Base-by-base conservation (phyloP, 1,284 basidiomycete genomes). In the Leccinum subrobustum region DNA sequence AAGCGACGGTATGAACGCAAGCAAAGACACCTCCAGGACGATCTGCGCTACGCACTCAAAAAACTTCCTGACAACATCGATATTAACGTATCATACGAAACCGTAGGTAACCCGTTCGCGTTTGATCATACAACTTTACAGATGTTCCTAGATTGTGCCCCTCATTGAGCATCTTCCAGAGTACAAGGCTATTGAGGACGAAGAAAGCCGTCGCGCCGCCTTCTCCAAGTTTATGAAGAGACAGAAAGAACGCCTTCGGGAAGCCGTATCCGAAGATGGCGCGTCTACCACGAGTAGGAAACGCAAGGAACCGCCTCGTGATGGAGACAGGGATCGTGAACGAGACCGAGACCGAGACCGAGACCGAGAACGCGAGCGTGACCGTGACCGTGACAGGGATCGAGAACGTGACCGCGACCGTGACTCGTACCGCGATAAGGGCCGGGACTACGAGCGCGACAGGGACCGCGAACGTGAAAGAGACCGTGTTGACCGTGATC, bases 11-110 rank as follows among this genome's bases (percentile, higher is more conserved):
- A 88, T 0, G 97, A 99, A 75, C 83, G 95, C 52, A 88, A 85
- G 68, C 85, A 90, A 63, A 84, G 96, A 23, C 92, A 97, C 73
- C 77, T 92, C 60, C 93, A 97, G 69, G 96, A 99, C 72, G 97
- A 99, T 70, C 80, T 99, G 37, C 90, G 97, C 3, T 98, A 98
- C 74, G 97, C 95, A 0, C 81, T 98, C 64, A 95, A 93, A 77
- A 96, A 96, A 70, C 79, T 96, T 4, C 76, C 91, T 1, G 89
- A 95, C 37, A 83, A 91, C 1, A 76, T 96, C 50, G 91, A 95
- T 64, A 70, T 94, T 48, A 86, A 79, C 25, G 73, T 87, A 61
- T 73, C 87, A 0, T 97, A 89, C 69, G 94, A 96, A 68, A 86
- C 91, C 64, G 93, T 92, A 66, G 60, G 83, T 75, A 23, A 39